Evolutionary conservation across 305 asterid species (phyloP).

Genomic region (Withania somnifera): DNA sequence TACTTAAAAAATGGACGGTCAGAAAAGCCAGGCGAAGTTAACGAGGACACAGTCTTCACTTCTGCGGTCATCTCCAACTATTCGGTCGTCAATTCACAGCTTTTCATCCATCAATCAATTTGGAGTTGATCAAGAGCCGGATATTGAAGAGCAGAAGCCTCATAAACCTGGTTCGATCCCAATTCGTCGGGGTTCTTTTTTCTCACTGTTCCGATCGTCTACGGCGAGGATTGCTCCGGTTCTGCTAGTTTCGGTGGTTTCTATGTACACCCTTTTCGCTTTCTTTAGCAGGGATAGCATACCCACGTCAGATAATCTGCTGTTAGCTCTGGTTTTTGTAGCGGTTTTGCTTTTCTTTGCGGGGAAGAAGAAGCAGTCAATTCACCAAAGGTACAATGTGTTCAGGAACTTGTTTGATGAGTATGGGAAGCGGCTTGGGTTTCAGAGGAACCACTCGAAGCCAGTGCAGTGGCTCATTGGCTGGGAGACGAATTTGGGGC

Average conservation of each 20-base stretch:
- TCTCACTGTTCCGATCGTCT: neutral
- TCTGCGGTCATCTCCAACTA: constrained; percentile 42
- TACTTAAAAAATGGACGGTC: constrained; percentile 47
- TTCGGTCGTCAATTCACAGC: constrained; percentile 36
- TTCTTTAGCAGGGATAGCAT: constrained; percentile 37
- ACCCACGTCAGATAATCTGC: constrained; percentile 50
- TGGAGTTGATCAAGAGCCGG: constrained; percentile 8
- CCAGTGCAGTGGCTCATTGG: constrained; percentile 84
- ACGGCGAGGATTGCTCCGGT: constrained; percentile 31
- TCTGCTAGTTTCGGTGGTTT: constrained; percentile 27
- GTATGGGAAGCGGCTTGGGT: constrained; percentile 19
- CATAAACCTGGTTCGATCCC: constrained; percentile 41
- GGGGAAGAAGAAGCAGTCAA: constrained; percentile 28
- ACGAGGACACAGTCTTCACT: constrained; percentile 42
- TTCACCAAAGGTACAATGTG: constrained; percentile 22
- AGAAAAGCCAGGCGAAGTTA: constrained; percentile 24
- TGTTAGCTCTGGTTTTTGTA: constrained; percentile 42
- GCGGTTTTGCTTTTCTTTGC: constrained; percentile 54
- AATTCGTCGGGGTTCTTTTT: constrained; percentile 1
- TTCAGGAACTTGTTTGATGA: constrained; percentile 1
- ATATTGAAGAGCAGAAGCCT: constrained; percentile 83
- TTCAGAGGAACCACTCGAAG: constrained; percentile 30
- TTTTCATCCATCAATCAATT: constrained; percentile 1
- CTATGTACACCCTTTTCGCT: constrained; percentile 40
- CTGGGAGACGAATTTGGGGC: constrained; percentile 25